Conservation (phyloP, 2,329 filamentous ascomycete species). For the Fusarium sp. region DNA sequence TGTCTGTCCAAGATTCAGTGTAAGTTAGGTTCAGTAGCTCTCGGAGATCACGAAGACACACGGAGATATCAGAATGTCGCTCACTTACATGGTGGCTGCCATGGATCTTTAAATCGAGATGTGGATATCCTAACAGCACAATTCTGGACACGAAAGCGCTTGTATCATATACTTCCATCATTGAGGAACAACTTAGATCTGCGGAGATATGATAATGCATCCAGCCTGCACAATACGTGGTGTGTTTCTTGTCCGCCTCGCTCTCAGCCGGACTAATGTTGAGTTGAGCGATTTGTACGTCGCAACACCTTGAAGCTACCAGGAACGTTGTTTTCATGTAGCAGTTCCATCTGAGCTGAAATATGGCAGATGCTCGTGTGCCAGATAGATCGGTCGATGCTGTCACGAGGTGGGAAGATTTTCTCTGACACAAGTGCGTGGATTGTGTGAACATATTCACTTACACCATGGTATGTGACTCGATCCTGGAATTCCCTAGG, state of each 20-base stretch:
- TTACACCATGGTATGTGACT: conserved; percentile 4
- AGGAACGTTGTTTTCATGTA: conserved; percentile 24
- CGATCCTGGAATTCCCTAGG: background rate
- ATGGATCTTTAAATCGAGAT: conserved; percentile 24
- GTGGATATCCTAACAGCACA: conserved; percentile 25
- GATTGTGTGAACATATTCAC: conserved; percentile 1
- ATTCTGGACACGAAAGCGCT: conserved; percentile 1
- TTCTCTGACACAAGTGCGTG: background rate
- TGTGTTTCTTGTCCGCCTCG: conserved; percentile 16
- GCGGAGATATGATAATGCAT: conserved; percentile 30
- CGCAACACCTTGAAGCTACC: conserved; percentile 16
- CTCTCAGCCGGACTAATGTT: conserved; percentile 25
- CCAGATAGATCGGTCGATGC: conserved; percentile 28
- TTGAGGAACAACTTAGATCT: conserved; percentile 9
- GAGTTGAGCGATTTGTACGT: conserved; percentile 37
- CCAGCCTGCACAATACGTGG: conserved; percentile 31
- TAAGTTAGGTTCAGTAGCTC: conserved; percentile 21
- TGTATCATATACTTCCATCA: conserved; percentile 35
- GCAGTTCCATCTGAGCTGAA: conserved; percentile 6
- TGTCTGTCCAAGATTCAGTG: conserved; percentile 20
- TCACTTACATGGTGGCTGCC: conserved; percentile 19
- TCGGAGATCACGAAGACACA: conserved; percentile 17
- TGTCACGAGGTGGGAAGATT: conserved; percentile 25
- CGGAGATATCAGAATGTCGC: conserved; percentile 8
- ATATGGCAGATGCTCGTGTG: conserved; percentile 7